Evolutionary conservation across 2,329 filamentous ascomycete genomes (phyloP), one percentile per base, ranked within the genome.

Genomic region (Exophiala viscosa): DNA sequence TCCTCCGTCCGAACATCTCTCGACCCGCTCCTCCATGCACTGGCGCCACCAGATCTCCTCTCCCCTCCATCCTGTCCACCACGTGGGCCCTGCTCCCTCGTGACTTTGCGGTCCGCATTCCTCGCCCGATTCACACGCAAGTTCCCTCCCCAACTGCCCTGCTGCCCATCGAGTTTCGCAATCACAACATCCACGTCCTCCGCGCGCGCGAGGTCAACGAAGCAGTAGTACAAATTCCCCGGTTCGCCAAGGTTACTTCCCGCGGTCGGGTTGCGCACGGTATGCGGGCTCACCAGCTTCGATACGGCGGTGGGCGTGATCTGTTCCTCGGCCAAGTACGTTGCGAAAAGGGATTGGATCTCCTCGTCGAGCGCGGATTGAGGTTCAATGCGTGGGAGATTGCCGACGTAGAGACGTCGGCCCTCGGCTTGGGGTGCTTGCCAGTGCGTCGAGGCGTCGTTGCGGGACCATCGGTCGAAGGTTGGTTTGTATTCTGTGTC

Each of bases 141-240:
- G n/a, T 45, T 44, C 2, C 60, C 56, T 17, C 70, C 71, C 71
- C 71, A 74, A 4, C 70, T 68, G 2, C 70, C 69, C 43, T 67
- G 63, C 44, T 65, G 61, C 3, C 72, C 70, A 39, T 71, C 68
- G 39, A 81, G 54, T 1, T 68, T 68, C 6, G 71, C 62, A 52
- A 80, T 72, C 17, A 81, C 83, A 8, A 67, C 67, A 32, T 75
- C 66, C 0, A 80, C 81, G 56, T 85, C 78, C 47, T 82, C 76
- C 0, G 69, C 64, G 5, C 74, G 79, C 43, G 70, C 71, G 50
- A 86, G 77, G 61, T 86, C 82, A n/a, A 86, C 80, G 54, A 86
- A 86, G 60, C 81, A 81, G 66, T 82, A 86, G 67, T 85, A 79
- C 62, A 82, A 76, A 57, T 81, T 77, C 28, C 80, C 81, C 0